Conservation (phyloP, 164 flowering plant species). For the Platanus orientalis region DNA sequence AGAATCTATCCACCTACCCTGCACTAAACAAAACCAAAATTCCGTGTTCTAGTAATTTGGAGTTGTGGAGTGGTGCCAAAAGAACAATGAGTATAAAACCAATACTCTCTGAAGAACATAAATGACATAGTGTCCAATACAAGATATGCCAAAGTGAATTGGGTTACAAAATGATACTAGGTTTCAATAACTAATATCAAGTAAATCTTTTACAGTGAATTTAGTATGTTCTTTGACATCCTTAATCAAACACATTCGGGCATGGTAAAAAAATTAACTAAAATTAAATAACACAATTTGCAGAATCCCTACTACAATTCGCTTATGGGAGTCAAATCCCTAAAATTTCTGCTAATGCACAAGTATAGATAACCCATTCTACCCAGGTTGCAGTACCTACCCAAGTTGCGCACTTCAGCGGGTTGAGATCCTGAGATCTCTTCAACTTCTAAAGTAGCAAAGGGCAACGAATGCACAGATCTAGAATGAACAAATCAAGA, state of each 20-base stretch:
- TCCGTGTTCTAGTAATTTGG: not conserved
- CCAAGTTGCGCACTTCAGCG: slow-evolving; percentile 83
- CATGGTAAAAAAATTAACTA: not conserved
- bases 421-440: slow-evolving; percentile 78
- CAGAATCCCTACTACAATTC: too few species aligned
- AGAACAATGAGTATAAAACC: too few species aligned
- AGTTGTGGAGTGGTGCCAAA: too few species aligned
- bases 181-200: not conserved
- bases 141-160: not conserved
- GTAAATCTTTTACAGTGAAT: not conserved
- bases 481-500: slow-evolving; percentile 31
- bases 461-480: slow-evolving; percentile 46
- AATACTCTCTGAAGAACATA: too few species aligned
- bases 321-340: not conserved
- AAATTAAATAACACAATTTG: too few species aligned
- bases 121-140: not conserved
- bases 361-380: not conserved
- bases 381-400: slow-evolving; percentile 35
- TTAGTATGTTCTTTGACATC: not conserved
- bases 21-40: slow-evolving; percentile 42
- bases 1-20: slow-evolving; percentile 79
- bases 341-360: not conserved
- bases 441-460: slow-evolving; percentile 71
- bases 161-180: not conserved
- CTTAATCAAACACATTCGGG: not conserved